These are phyloP conservation scores for Botryobasidium botryosum DNA, from an alignment of 768 basidiomycete genomes.

Conservation along the genomic window DNA sequence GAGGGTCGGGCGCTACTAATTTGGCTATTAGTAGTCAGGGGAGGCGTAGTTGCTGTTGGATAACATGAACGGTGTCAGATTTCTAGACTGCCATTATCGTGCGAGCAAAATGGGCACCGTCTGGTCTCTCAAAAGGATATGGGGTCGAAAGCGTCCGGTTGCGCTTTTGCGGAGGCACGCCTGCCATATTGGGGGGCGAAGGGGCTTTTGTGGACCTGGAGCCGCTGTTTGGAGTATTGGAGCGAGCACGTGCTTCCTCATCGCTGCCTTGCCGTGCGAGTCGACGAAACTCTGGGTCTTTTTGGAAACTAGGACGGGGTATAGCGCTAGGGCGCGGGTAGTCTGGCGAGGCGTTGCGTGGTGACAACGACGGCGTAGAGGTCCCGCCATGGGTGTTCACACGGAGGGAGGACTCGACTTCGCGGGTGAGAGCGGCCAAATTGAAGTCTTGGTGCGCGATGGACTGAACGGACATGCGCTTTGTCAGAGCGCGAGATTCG, in stretches of 20 bases:
- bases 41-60: too few species aligned
- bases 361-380: neutral
- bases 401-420: too few species aligned
- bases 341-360: slow-evolving; percentile 6
- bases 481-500: slow-evolving; percentile 63
- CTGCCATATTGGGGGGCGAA: slow-evolving; percentile 10
- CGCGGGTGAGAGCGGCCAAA: too few species aligned
- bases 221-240: slow-evolving; percentile 6
- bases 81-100: too few species aligned
- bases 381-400: too few species aligned
- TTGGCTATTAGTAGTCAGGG: too few species aligned
- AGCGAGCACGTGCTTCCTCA: slow-evolving; percentile 12
- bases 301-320: slow-evolving; percentile 30
- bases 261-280: slow-evolving; percentile 20
- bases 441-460: slow-evolving; percentile 38
- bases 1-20: too few species aligned
- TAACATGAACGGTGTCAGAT: too few species aligned
- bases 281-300: slow-evolving; percentile 7
- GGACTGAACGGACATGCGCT: slow-evolving; percentile 60
- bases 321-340: slow-evolving; percentile 28
- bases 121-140: slow-evolving; percentile 28
- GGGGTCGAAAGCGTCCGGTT: slow-evolving; percentile 19
- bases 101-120: slow-evolving; percentile 48
- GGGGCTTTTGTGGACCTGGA: slow-evolving; percentile 12
- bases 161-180: slow-evolving; percentile 17